A percentile compares a stretch with the other conserved stretches of the same genome.
Evolutionary conservation across 352 stramenopile genomes (phyloP).

Genomic region (Phytophthora multivora): DNA sequence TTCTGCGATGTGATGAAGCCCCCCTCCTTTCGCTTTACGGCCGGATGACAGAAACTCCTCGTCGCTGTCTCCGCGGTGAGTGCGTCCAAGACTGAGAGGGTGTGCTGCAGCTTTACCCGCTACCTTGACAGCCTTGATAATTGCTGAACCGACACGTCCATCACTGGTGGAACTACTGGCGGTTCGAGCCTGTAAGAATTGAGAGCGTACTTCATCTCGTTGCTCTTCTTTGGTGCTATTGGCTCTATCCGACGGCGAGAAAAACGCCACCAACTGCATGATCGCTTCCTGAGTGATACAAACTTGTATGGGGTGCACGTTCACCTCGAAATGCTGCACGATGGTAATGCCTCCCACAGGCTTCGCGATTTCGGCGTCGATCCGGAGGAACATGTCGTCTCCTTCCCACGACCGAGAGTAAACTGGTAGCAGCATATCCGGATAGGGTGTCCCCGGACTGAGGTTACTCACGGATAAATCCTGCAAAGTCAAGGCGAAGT

Average conservation of each 20-base stretch:
- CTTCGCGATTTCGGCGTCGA: conserved; percentile 76
- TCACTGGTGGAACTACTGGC: conserved; percentile 28
- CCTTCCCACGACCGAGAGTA: conserved; percentile 58
- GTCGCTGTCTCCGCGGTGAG: conserved; percentile 30
- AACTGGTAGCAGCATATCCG: conserved; percentile 62
- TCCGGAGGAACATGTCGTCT: conserved; percentile 68
- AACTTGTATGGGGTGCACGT: conserved; percentile 85
- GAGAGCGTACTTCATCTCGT: conserved; percentile 64
- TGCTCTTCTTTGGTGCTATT: conserved; percentile 52
- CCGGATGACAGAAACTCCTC: conserved; percentile 15
- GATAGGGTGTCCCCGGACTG: conserved; percentile 68
- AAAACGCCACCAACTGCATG: conserved; percentile 68
- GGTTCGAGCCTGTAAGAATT: conserved; percentile 54
- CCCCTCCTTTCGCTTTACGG: conserved; percentile 16
- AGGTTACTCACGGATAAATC: conserved; percentile 71
- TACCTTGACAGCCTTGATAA: conserved; percentile 66
- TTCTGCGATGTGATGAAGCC: conserved; percentile 43
- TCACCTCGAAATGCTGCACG: conserved; percentile 86
- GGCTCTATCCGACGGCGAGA: conserved; percentile 34
- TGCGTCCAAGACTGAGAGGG: conserved; percentile 48
- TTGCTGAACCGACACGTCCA: conserved; percentile 47
- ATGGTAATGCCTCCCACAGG: conserved; percentile 63
- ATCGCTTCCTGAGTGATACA: conserved; percentile 84
- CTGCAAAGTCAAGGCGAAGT: conserved; percentile 60
- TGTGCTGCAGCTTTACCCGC: conserved; percentile 65